Base-by-base conservation (phyloP, 371 early-diverging fungal species). In the Entomophthora muscae region DNA sequence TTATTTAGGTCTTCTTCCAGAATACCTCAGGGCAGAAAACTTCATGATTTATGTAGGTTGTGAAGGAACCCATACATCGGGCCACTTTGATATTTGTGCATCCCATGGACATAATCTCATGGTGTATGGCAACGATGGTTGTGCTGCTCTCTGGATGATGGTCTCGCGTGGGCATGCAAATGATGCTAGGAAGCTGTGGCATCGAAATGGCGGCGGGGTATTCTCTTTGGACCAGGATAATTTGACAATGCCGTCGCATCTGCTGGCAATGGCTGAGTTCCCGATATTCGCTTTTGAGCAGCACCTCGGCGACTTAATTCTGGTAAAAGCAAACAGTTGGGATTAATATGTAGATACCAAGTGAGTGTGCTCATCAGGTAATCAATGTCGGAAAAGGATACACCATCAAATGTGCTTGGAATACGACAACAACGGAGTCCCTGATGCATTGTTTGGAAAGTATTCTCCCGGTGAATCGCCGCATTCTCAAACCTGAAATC, bases 11-110 rank as follows among this genome's bases (percentile, higher is more conserved):
- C 42, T 42, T 5, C 42, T 42, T 10, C 42, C 42, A 42, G 10
- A 5, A 5, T 17, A 42, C 10, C 42, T 67, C 12, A 70, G 65
- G 0, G 69, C 70, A 0, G 72, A 72, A 22, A 72, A 72, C 58
- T 24, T 72, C 32, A 68, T 72, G 68, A 61, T 72, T n/a, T 72
- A 72, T 57, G 68, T 72, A 29, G 72, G 70, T 7, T 62, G 65
- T 54, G 67, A 65, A 55, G 68, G 72, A 1, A 72, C 72, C 21
- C 68, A 65, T 67, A 72, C 70, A 3, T 67, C 72, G 0, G 64
- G 67, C 1, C 72, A 72, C 53, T 55, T 72, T 27, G 72, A 72
- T 27, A 66, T 70, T 10, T 72, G 72, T 23, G 72, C 68, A 33
- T 70, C 68, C 26, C 66, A 69, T 13, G 72, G 70, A 1, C 72